Base-by-base conservation (phyloP, 352 stramenopile species). In the Phytophthora colocasiae region DNA sequence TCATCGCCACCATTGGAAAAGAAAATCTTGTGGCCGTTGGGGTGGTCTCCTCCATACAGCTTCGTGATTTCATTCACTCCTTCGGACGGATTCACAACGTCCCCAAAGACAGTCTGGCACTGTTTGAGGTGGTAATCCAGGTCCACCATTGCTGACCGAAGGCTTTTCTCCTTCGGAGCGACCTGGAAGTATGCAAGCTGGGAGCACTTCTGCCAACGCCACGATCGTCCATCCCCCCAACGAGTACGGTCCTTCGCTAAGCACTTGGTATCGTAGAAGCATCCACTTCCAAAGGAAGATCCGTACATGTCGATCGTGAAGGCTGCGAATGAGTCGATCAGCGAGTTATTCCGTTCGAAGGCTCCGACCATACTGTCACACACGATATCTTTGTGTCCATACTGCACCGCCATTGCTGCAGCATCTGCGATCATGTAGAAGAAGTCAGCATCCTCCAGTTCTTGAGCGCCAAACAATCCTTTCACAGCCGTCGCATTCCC, bases 371-470 rank as follows among this genome's bases (percentile, higher is more conserved):
- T 90, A 58, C 71, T 75, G 26, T 67, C 36, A 41, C 90, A 97
- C 49, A 97, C 72, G 12, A 88, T 46, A 22, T 93, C 73, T 66
- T 97, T 97, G 67, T 87, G 78, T 5, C 89, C 85, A 66, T 97
- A 97, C 70, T 97, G 90, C 32, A 95, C 87, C 4, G 83, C 85
- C 90, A 97, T 97, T 1, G 90, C 87, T 15, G 89, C 88, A 17
- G 87, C 71, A 64, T 96, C 89, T 7, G 89, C 89, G 47, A 96
- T 76, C 90, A 97, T 97, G 74, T 97, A 97, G 70, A 93, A 93
- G 64, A 97, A 97, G 57, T 96, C 89, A 12, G 76, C 69, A 29
- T 93, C 83, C 7, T 52, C 70, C 29, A 96, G 66, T 27, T 87
- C 39, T 36, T 64, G 43, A 1, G 85, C 84, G 12, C 88, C 84